A percentile compares a stretch with the other conserved stretches of the same genome.
Conservation (phyloP, 495 filamentous ascomycete genomes). For the Entonaema liquescens region DNA sequence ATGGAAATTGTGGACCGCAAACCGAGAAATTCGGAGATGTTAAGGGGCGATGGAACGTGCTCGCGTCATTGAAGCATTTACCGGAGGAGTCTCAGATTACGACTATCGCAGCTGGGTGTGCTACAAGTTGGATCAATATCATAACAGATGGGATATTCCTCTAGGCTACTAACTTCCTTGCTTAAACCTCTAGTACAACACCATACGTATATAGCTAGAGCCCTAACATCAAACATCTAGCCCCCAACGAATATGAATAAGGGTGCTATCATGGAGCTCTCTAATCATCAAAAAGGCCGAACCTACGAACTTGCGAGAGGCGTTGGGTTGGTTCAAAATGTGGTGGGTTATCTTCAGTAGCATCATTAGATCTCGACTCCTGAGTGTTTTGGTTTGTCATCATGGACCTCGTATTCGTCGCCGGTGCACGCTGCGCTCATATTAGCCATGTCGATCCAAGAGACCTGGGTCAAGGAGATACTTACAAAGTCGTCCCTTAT, state of each 20-base stretch:
- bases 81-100: conserved; percentile 55
- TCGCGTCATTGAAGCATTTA: conserved; percentile 62
- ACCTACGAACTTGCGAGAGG: conserved; percentile 63
- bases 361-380: conserved; percentile 45
- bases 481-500: conserved; percentile 66
- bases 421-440: conserved; percentile 45
- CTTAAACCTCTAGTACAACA: not conserved
- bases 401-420: conserved; percentile 48
- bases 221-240: not conserved
- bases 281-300: conserved; percentile 63
- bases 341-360: conserved; percentile 41
- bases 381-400: conserved; percentile 38
- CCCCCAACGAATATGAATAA: not conserved
- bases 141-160: conserved; percentile 40
- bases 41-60: conserved; percentile 68
- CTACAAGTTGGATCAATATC: conserved; percentile 81
- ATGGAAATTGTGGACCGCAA: conserved; percentile 89
- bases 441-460: conserved; percentile 35
- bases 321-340: conserved; percentile 72
- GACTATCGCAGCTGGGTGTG: conserved; percentile 82
- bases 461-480: not conserved
- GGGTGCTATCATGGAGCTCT: not conserved
- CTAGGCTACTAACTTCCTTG: conserved; percentile 3
- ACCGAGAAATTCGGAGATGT: conserved; percentile 69
- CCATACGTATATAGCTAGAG: not conserved